Conservation (phyloP, 1,284 basidiomycete genomes). For the Microbotryum scabiosae region DNA sequence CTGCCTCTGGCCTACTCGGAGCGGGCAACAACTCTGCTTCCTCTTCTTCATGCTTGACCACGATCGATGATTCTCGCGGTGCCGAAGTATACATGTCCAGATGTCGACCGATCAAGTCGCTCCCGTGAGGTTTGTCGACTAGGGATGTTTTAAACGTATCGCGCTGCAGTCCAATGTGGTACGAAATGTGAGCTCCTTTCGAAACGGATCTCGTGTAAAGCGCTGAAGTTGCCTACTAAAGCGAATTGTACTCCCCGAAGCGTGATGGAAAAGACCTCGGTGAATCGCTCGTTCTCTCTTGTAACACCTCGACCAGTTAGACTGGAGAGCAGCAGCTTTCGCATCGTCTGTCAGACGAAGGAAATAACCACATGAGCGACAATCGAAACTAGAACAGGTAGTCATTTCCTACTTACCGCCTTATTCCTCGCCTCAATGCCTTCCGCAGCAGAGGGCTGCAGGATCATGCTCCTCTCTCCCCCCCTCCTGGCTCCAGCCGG, state of each 20-base stretch:
- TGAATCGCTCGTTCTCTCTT: conserved; percentile 11
- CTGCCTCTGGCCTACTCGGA: no score
- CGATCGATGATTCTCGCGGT: no score
- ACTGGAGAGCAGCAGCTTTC: conserved; percentile 11
- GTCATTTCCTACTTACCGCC: conserved; percentile 5
- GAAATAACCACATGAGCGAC: background rate
- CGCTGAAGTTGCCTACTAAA: conserved; percentile 3
- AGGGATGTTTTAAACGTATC: background rate
- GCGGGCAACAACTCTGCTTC: no score
- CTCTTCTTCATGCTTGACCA: no score
- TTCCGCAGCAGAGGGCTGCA: background rate
- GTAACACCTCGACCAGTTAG: conserved; percentile 8
- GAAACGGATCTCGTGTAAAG: no score
- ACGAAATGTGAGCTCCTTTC: background rate
- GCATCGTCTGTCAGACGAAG: conserved; percentile 7
- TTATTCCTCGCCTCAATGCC: conserved; percentile 19
- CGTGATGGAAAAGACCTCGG: conserved; percentile 20
- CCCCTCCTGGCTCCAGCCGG: background rate
- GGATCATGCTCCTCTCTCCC: background rate
- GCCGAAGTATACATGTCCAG: conserved; percentile 17
- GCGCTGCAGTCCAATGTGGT: background rate
- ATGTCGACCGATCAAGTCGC: conserved; percentile 14
- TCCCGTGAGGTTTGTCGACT: background rate
- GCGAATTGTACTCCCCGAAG: conserved; percentile 23
- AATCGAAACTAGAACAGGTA: background rate